A percentile compares a stretch with the other conserved stretches of the same genome.
Conservation (phyloP, 139 green algal species). For the Chlamydomonas sp. region DNA sequence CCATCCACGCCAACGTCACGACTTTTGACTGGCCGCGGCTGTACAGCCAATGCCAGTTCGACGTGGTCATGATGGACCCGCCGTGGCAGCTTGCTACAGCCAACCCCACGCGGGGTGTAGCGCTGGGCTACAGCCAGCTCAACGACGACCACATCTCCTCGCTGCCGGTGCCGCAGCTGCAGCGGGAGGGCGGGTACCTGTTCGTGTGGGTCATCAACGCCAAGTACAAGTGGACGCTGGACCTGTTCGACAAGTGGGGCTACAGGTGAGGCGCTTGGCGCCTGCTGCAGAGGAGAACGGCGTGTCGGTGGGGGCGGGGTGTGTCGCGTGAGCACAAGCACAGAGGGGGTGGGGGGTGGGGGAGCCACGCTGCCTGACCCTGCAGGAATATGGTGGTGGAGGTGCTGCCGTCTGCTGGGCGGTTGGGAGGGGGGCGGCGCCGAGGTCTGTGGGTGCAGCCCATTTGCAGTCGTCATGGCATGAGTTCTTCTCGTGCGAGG, state of each 20-base stretch:
- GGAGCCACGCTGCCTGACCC: too few relatives aligned
- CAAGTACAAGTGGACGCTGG: slow-evolving; percentile 92
- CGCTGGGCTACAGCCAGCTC: slow-evolving; percentile 92
- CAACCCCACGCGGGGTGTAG: slow-evolving; percentile 92
- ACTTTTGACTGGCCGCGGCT: slow-evolving; percentile 89
- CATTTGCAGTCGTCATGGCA: too few relatives aligned
- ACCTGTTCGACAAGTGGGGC: slow-evolving; percentile 92
- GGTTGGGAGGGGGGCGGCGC: too few relatives aligned
- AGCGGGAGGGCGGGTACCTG: slow-evolving; percentile 80
- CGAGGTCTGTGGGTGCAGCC: too few relatives aligned
- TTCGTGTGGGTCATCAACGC: slow-evolving; percentile 98
- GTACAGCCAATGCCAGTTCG: slow-evolving; percentile 58
- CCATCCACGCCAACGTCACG: slow-evolving; percentile 92
- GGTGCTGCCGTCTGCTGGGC: too few relatives aligned
- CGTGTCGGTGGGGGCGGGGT: background rate
- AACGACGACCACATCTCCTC: slow-evolving; percentile 82
- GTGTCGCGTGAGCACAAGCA: background rate
- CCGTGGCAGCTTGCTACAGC: slow-evolving; percentile 96
- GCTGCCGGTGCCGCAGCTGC: slow-evolving; percentile 84
- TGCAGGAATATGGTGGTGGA: too few relatives aligned
- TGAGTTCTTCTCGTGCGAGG: too few relatives aligned
- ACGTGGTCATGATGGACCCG: slow-evolving; percentile 95
- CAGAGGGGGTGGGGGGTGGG: too few relatives aligned
- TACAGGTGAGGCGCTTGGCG: slow-evolving; percentile 72
- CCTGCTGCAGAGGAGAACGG: background rate